Evolutionary conservation across 257 asterid species (phyloP).

Genomic region (Capsicum pubescens): DNA sequence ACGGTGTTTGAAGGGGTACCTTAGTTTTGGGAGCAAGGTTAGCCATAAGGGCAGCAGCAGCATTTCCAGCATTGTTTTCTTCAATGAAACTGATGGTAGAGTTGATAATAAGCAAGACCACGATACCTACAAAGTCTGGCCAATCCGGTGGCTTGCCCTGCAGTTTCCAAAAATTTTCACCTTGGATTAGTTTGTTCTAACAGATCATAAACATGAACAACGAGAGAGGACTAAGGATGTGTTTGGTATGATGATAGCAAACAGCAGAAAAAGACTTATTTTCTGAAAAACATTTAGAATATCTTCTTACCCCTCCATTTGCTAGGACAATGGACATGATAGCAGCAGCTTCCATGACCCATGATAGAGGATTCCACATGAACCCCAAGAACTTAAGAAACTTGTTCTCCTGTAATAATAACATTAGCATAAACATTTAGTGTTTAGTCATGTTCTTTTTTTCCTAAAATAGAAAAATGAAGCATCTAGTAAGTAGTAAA

Average conservation of each 20-base stretch:
- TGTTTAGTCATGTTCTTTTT: neutral
- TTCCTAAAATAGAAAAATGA: neutral
- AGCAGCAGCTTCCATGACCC: slow-evolving; percentile 91
- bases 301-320: slow-evolving; percentile 58
- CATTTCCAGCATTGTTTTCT: slow-evolving; percentile 81
- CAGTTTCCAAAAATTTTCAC: neutral
- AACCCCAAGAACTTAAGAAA: slow-evolving; percentile 69
- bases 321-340: slow-evolving; percentile 77
- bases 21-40: slow-evolving; percentile 74
- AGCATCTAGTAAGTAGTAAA: neutral
- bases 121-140: slow-evolving; percentile 74
- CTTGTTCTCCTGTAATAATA: slow-evolving; percentile 62
- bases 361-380: slow-evolving; percentile 89
- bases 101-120: slow-evolving; percentile 58
- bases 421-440: neutral
- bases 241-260: neutral
- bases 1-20: slow-evolving; percentile 31
- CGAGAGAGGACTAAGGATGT: neutral
- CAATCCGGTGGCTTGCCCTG: slow-evolving; percentile 79
- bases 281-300: neutral
- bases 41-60: slow-evolving; percentile 79
- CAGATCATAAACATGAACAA: neutral
- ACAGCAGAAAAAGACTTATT: neutral
- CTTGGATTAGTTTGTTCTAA: neutral
- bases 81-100: slow-evolving; percentile 77